These are phyloP conservation scores for Fusarium mundagurra DNA, from an alignment of 2,329 filamentous ascomycete species.

Conservation along the genomic window DNA sequence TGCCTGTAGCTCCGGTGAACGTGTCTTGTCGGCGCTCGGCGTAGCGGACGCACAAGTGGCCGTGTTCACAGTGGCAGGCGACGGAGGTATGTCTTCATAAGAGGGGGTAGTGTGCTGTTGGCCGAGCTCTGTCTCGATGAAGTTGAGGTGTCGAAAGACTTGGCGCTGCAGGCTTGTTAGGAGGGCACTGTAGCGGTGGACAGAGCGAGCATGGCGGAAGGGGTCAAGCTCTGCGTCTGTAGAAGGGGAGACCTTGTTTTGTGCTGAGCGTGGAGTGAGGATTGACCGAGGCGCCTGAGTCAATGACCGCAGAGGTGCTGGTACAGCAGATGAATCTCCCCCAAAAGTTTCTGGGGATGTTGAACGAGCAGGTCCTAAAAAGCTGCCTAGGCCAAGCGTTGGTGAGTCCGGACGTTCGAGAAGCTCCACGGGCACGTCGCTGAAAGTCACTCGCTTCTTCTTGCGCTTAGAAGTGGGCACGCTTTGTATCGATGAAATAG, in stretches of 20 bases:
- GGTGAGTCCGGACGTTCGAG: slow-evolving; percentile 68
- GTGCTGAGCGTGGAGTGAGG: slow-evolving; percentile 24
- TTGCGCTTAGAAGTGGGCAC: slow-evolving; percentile 43
- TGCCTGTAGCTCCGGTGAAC: slow-evolving; percentile 55
- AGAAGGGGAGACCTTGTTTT: slow-evolving; percentile 12
- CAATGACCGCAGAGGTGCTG: slow-evolving; percentile 8
- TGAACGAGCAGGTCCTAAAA: slow-evolving; percentile 44
- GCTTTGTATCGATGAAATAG: slow-evolving; percentile 55
- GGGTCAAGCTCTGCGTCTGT: slow-evolving; percentile 42
- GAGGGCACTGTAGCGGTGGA: slow-evolving; percentile 61
- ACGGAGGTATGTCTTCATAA: slow-evolving; percentile 7
- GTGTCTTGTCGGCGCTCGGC: slow-evolving; percentile 47
- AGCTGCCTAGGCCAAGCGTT: slow-evolving; percentile 65
- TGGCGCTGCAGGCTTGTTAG: slow-evolving; percentile 60
- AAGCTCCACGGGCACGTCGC: slow-evolving; percentile 52
- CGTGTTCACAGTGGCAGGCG: background rate
- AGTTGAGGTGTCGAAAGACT: slow-evolving; percentile 58
- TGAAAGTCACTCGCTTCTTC: slow-evolving; percentile 55
- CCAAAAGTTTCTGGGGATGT: slow-evolving; percentile 37
- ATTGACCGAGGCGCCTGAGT: slow-evolving; percentile 32
- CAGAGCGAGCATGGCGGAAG: slow-evolving; percentile 54
- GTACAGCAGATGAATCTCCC: background rate
- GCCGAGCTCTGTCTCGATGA: slow-evolving; percentile 54
- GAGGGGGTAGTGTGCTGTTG: slow-evolving; percentile 38
- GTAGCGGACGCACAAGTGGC: slow-evolving; percentile 17